Evolutionary conservation across 148 eudicot species (phyloP).

Genomic region (Amaranthus cruentus): DNA sequence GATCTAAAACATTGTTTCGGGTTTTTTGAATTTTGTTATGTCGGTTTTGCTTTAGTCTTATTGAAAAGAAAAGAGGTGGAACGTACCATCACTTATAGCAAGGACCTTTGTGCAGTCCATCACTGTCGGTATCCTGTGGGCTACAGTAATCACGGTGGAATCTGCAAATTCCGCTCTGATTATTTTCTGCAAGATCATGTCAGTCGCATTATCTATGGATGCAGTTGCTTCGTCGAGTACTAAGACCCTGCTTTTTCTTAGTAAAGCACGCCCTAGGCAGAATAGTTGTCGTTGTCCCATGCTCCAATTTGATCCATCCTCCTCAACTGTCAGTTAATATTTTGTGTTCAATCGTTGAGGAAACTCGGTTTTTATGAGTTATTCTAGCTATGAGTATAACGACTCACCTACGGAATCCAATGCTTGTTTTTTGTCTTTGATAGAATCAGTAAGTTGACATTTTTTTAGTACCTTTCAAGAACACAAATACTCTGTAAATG

Average conservation of each 20-base stretch:
- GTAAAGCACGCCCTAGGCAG: slow-evolving; percentile 77
- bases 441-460: slow-evolving; percentile 75
- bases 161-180: slow-evolving; percentile 42
- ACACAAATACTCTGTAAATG: not conserved
- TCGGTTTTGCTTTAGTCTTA: not conserved
- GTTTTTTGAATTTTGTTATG: not conserved
- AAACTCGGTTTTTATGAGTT: not conserved
- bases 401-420: slow-evolving; percentile 62
- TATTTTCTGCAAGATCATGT: slow-evolving; percentile 31
- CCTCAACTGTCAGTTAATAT: slow-evolving; percentile 40
- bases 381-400: not conserved
- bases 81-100: slow-evolving; percentile 36
- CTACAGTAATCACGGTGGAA: slow-evolving; percentile 30
- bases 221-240: slow-evolving; percentile 98
- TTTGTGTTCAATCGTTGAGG: not conserved
- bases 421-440: slow-evolving; percentile 61
- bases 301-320: slow-evolving; percentile 96
- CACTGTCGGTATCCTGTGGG: slow-evolving; percentile 42
- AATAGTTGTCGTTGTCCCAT: slow-evolving; percentile 94
- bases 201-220: slow-evolving; percentile 82
- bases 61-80: not conserved
- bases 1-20: not conserved
- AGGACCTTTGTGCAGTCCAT: slow-evolving; percentile 49
- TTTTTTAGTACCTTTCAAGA: slow-evolving; percentile 56
- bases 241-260: slow-evolving; percentile 74